A percentile compares a stretch with the other conserved stretches of the same genome.
Conservation (phyloP, 768 basidiomycete species). For the Suillus weaverae region DNA sequence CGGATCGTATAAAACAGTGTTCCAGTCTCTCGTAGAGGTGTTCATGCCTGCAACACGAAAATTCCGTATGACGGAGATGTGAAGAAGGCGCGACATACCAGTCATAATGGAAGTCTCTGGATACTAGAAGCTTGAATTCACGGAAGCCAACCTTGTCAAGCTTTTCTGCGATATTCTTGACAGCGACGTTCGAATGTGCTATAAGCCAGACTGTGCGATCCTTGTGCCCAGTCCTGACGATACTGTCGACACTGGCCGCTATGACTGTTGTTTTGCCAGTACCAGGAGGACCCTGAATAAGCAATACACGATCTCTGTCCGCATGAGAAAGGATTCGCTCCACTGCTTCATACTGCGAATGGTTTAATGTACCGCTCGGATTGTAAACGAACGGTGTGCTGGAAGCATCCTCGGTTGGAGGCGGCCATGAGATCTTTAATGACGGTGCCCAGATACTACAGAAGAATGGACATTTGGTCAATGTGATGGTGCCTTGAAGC, state of each 20-base stretch:
- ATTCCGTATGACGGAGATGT: neutral
- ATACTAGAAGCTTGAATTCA: constrained; percentile 42
- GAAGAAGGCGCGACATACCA: constrained; percentile 34
- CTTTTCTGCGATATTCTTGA: constrained; percentile 53
- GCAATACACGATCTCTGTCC: constrained; percentile 22
- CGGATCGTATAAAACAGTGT: constrained; percentile 37
- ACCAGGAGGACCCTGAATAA: constrained; percentile 41
- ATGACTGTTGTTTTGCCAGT: constrained; percentile 49
- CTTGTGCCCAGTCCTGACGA: constrained; percentile 10
- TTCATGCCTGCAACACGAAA: constrained; percentile 44
- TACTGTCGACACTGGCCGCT: constrained; percentile 33
- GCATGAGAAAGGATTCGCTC: constrained; percentile 28
- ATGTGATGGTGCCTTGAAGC: constrained; percentile 17
- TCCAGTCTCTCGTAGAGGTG: constrained; percentile 42
- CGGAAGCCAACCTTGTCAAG: constrained; percentile 32
- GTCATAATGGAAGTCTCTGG: constrained; percentile 45
- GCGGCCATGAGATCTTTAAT: constrained; percentile 19
- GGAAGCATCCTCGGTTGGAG: neutral
- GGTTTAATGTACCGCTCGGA: constrained; percentile 17
- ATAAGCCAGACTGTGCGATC: constrained; percentile 37
- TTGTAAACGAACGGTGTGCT: neutral
- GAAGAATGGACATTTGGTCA: constrained; percentile 28
- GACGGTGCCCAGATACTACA: constrained; percentile 29
- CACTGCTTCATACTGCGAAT: constrained; percentile 31
- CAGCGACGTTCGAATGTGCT: constrained; percentile 52